These are phyloP conservation scores for Fusarium cicatricum DNA, from an alignment of 2,329 filamentous ascomycete species.

Conservation along the genomic window DNA sequence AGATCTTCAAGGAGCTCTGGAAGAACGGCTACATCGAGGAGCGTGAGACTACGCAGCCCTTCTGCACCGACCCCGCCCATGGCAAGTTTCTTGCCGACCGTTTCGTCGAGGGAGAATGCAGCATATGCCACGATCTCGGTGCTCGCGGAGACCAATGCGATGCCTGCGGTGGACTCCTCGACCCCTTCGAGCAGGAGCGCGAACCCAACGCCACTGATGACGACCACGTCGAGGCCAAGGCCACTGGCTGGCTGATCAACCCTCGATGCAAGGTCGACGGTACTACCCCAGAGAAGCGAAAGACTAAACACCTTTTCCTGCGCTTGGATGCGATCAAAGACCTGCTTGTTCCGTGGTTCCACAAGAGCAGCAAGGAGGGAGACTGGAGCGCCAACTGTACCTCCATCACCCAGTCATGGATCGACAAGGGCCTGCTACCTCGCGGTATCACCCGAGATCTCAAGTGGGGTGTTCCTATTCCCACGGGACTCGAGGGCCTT, in stretches of 20 bases:
- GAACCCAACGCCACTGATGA: conserved; percentile 46
- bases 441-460: conserved; percentile 92
- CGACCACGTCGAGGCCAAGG: conserved; percentile 47
- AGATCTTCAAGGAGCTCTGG: conserved; percentile 87
- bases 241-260: conserved; percentile 70
- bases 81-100: conserved; percentile 83
- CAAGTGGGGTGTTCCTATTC: conserved; percentile 80
- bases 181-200: conserved; percentile 68
- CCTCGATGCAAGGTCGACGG: conserved; percentile 93
- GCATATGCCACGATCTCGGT: conserved; percentile 75
- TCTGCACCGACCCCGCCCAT: conserved; percentile 75
- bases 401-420: conserved; percentile 81
- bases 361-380: conserved; percentile 76
- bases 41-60: conserved; percentile 86
- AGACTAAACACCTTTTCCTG: conserved; percentile 93
- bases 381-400: conserved; percentile 79
- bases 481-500: conserved; percentile 55
- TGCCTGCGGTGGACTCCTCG: conserved; percentile 75
- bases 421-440: conserved; percentile 83
- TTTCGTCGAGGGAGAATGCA: conserved; percentile 82
- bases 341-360: conserved; percentile 79
- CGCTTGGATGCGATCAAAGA: conserved; percentile 83
- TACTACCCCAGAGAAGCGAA: conserved; percentile 77
- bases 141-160: conserved; percentile 80
- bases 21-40: conserved; percentile 90